phyloP scores from a whole-genome alignment of 306 rosid species.

The Cajanus cajan region DNA sequence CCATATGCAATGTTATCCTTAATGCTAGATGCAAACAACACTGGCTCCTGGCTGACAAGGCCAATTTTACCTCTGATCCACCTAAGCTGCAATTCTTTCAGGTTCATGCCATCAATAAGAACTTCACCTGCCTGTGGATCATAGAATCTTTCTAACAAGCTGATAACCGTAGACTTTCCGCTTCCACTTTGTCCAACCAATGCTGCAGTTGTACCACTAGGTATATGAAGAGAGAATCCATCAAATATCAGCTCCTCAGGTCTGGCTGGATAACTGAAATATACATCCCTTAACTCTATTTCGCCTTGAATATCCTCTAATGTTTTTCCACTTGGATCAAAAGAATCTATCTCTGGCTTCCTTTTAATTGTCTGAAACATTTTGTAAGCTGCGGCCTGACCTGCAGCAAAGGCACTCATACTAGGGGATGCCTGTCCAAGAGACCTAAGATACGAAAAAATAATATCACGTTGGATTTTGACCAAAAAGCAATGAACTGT shows the following conservation, averaged over 20 bases:
- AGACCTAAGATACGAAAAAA: slow-evolving; percentile 50
- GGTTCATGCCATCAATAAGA: slow-evolving; percentile 69
- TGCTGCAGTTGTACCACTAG: slow-evolving; percentile 75
- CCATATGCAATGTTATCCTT: slow-evolving; percentile 87
- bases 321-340: slow-evolving; percentile 57
- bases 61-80: slow-evolving; percentile 95
- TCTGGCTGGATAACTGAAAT: slow-evolving; percentile 85
- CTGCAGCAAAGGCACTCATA: slow-evolving; percentile 88
- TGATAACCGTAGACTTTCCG: slow-evolving; percentile 84
- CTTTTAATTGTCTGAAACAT: slow-evolving; percentile 85
- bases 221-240: slow-evolving; percentile 67
- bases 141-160: slow-evolving; percentile 86
- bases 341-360: slow-evolving; percentile 77
- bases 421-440: slow-evolving; percentile 89
- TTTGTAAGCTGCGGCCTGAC: slow-evolving; percentile 91
- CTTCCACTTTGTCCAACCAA: slow-evolving; percentile 96
- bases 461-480: not conserved
- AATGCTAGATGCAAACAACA: slow-evolving; percentile 78
- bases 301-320: slow-evolving; percentile 71
- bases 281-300: slow-evolving; percentile 63
- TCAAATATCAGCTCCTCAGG: slow-evolving; percentile 71
- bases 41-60: slow-evolving; percentile 95
- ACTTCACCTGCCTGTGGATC: slow-evolving; percentile 83
- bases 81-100: slow-evolving; percentile 76
- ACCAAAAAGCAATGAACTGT: not conserved